Evolutionary conservation across 305 asterid species (phyloP).

Genomic region (Solanum chacoense): DNA sequence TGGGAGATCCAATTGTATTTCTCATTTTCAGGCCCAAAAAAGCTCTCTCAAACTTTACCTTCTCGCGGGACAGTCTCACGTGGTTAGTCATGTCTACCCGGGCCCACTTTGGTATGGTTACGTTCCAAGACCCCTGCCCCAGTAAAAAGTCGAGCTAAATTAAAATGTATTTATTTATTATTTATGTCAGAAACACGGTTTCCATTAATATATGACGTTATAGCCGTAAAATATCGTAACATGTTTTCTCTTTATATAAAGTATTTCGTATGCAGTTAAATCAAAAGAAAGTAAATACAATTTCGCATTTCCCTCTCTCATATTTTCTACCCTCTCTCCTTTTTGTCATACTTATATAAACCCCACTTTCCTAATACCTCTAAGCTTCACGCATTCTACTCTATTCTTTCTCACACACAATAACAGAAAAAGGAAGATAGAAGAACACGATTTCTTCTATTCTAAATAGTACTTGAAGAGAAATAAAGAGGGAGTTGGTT

Average conservation of each 20-base stretch:
- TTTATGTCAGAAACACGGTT: neutral
- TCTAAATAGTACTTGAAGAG: neutral
- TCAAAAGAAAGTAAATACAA: neutral
- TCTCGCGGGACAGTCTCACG: conserved; percentile 56
- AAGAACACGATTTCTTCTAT: neutral
- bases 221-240: too few species aligned
- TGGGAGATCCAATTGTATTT: neutral
- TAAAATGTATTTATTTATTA: neutral
- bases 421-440: neutral
- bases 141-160: neutral
- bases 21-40: neutral
- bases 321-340: neutral
- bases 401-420: neutral
- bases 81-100: conserved; percentile 38
- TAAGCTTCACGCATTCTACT: neutral
- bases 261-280: neutral
- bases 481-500: neutral
- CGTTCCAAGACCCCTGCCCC: conserved; percentile 17
- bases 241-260: too few species aligned
- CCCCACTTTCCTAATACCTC: neutral
- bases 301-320: neutral
- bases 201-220: neutral
- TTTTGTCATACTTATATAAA: neutral
- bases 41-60: conserved; percentile 5
- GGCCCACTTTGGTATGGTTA: conserved; percentile 29